Conservation (phyloP, 192 early-diverging fungal species). For the Coemansia sp. region DNA sequence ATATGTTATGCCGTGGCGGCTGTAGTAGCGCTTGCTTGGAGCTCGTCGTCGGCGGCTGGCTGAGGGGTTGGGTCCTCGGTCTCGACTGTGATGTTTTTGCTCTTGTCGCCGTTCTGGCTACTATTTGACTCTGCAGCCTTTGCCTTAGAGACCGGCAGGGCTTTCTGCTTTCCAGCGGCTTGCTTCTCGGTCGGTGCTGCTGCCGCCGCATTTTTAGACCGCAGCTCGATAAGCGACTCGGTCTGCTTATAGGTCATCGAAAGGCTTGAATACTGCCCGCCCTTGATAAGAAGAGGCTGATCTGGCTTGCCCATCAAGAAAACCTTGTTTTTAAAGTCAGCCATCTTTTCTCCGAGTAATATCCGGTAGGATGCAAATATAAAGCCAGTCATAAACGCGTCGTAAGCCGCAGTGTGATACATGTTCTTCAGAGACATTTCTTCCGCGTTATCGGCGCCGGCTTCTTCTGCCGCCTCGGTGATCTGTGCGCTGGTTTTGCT, state of each 20-base stretch:
- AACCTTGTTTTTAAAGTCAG: constrained; percentile 68
- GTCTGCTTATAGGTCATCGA: constrained; percentile 48
- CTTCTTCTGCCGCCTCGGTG: background rate
- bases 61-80: background rate
- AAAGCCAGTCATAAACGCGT: constrained; percentile 96
- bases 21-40: background rate
- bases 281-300: constrained; percentile 43
- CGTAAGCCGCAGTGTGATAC: constrained; percentile 89
- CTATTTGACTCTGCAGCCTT: background rate
- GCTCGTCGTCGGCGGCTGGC: background rate
- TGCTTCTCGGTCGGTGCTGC: background rate
- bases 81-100: background rate
- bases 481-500: background rate
- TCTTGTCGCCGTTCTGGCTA: background rate
- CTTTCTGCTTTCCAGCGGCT: background rate
- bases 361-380: constrained; percentile 67
- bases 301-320: constrained; percentile 69
- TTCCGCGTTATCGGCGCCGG: background rate
- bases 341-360: constrained; percentile 33
- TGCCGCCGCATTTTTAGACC: background rate
- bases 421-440: constrained; percentile 36
- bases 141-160: background rate
- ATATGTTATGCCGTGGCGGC: too few species aligned
- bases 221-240: background rate
- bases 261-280: constrained; percentile 23